These are phyloP conservation scores for Pseudovirgaria hyperparasitica DNA, from an alignment of 2,329 filamentous ascomycete species.

Conservation along the genomic window DNA sequence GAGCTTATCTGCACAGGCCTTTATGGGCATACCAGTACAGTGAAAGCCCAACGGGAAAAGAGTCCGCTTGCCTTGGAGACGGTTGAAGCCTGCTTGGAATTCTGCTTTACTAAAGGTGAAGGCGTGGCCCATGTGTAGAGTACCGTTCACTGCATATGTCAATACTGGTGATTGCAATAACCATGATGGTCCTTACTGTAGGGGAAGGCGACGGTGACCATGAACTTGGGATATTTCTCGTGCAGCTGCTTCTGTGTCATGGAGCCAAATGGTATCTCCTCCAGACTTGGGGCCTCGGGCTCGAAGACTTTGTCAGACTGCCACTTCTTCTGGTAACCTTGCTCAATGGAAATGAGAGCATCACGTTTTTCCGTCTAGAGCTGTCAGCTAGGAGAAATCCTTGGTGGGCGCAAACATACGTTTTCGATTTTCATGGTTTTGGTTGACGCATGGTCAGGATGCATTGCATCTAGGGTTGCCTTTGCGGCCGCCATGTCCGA, in stretches of 20 bases:
- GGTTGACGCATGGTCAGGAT: constrained; percentile 40
- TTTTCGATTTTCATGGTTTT: constrained; percentile 56
- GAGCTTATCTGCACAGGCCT: constrained; percentile 92
- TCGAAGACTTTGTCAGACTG: constrained; percentile 68
- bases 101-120: constrained; percentile 91
- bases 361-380: constrained; percentile 70
- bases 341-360: constrained; percentile 68
- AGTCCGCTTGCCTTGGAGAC: constrained; percentile 80
- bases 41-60: constrained; percentile 92
- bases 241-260: constrained; percentile 64
- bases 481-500: constrained; percentile 33
- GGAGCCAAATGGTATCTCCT: constrained; percentile 64
- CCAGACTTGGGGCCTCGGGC: constrained; percentile 65
- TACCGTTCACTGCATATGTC: constrained; percentile 28
- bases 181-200: constrained; percentile 37
- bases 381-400: constrained; percentile 7
- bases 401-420: constrained; percentile 16
- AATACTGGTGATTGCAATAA: neutral
- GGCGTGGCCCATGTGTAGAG: constrained; percentile 76
- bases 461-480: constrained; percentile 40
- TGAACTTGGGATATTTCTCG: constrained; percentile 79
- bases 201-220: constrained; percentile 63
- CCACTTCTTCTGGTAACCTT: constrained; percentile 86
- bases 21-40: constrained; percentile 89
- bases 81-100: constrained; percentile 73